Percentiles rank a stretch among this genome's conserved stretches.
These are phyloP conservation scores for Scutellaria barbata DNA, from an alignment of 257 asterid genomes.

Conservation along the genomic window DNA sequence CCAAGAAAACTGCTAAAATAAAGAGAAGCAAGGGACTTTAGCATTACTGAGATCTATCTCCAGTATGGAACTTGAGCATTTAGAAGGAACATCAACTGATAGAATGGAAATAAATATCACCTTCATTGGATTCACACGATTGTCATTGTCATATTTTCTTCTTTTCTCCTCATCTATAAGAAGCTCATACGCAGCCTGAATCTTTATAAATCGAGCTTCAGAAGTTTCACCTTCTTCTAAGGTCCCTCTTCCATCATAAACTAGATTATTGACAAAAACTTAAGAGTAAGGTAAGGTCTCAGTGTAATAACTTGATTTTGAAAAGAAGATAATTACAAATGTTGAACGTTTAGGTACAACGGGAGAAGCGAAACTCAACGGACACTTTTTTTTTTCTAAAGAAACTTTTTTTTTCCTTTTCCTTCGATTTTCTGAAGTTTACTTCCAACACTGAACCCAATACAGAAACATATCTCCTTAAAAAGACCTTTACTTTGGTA, in stretches of 20 bases:
- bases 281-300: constrained; percentile 36
- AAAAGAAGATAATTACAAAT: constrained; percentile 11
- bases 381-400: background rate
- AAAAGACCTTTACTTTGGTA: constrained; percentile 25
- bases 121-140: constrained; percentile 92
- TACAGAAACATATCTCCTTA: constrained; percentile 18
- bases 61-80: background rate
- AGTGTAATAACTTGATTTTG: background rate
- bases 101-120: constrained; percentile 43
- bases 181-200: constrained; percentile 96
- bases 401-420: background rate
- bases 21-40: constrained; percentile 5
- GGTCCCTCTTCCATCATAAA: constrained; percentile 90
- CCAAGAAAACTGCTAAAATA: constrained; percentile 13
- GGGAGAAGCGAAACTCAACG: constrained; percentile 17
- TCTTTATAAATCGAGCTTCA: constrained; percentile 92
- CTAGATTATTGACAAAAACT: constrained; percentile 42
- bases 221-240: constrained; percentile 97
- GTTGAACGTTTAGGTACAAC: constrained; percentile 20
- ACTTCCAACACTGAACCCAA: background rate
- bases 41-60: constrained; percentile 6
- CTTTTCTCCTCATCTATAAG: constrained; percentile 82
- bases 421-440: constrained; percentile 18
- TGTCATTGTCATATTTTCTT: constrained; percentile 69
- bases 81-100: constrained; percentile 19